These are phyloP conservation scores for Solanum microdontum DNA, from an alignment of 257 asterid species.

Conservation along the genomic window DNA sequence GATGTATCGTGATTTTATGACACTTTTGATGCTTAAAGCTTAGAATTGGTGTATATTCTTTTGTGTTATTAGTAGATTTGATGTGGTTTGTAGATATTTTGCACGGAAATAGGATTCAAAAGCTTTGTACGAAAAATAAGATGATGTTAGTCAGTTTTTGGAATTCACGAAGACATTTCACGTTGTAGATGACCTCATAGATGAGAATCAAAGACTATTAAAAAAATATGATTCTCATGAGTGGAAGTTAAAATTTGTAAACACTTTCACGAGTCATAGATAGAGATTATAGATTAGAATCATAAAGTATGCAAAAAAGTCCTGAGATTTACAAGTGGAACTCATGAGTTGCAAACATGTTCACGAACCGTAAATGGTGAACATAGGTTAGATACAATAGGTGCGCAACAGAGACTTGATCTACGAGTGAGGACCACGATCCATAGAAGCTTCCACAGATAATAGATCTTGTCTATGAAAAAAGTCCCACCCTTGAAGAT, in stretches of 20 bases:
- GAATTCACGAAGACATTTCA: background rate
- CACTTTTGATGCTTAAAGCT: background rate
- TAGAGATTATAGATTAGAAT: background rate
- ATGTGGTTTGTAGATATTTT: background rate
- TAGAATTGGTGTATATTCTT: too few relatives aligned
- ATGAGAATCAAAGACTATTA: background rate
- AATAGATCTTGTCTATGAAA: background rate
- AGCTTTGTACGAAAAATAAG: background rate
- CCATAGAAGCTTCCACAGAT: background rate
- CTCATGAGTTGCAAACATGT: background rate
- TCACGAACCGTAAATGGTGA: background rate
- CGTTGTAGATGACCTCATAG: background rate
- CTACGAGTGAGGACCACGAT: background rate
- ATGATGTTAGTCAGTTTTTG: background rate
- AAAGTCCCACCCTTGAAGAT: background rate
- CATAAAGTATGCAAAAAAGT: background rate
- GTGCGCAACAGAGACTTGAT: background rate
- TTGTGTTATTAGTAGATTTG: background rate
- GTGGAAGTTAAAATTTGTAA: background rate
- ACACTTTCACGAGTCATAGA: background rate
- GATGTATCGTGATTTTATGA: background rate
- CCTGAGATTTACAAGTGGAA: background rate
- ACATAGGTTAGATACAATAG: background rate
- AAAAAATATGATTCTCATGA: background rate
- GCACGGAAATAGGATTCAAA: background rate